phyloP scores from a whole-genome alignment of 1,139 yeast species.

The Pichia sp. region DNA sequence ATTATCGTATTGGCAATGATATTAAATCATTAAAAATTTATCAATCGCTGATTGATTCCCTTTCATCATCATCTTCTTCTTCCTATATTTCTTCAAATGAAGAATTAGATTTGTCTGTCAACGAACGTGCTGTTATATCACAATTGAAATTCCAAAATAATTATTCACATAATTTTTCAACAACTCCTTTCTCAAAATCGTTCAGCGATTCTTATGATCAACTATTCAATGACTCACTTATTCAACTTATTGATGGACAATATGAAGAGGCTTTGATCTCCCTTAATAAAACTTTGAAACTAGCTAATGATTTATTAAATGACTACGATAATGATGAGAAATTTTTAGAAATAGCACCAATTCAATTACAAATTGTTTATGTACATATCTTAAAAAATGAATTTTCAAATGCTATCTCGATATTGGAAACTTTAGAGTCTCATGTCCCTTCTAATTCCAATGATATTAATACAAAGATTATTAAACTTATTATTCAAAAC shows the following conservation, averaged over 20 bases:
- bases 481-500: conserved; percentile 21
- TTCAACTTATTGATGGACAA: conserved; percentile 42
- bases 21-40: conserved; percentile 51
- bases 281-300: conserved; percentile 45
- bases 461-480: not conserved
- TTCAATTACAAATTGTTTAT: conserved; percentile 64
- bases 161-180: not conserved
- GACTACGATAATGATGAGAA: conserved; percentile 34
- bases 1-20: conserved; percentile 61
- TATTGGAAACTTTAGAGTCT: conserved; percentile 28
- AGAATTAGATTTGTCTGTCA: conserved; percentile 56
- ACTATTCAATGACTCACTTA: conserved; percentile 63
- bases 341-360: conserved; percentile 51
- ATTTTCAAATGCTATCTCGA: conserved; percentile 35
- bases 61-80: conserved; percentile 12
- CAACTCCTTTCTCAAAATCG: conserved; percentile 7
- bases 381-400: conserved; percentile 48
- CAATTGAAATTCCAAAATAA: conserved; percentile 30
- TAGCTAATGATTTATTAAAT: conserved; percentile 35
- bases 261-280: conserved; percentile 39
- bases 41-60: conserved; percentile 36
- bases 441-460: not conserved
- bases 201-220: conserved; percentile 42
- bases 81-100: too few relatives aligned
- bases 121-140: conserved; percentile 63